Evolutionary conservation across 805 yeast genomes (phyloP).

Genomic region (Nakazawaea holstii): DNA sequence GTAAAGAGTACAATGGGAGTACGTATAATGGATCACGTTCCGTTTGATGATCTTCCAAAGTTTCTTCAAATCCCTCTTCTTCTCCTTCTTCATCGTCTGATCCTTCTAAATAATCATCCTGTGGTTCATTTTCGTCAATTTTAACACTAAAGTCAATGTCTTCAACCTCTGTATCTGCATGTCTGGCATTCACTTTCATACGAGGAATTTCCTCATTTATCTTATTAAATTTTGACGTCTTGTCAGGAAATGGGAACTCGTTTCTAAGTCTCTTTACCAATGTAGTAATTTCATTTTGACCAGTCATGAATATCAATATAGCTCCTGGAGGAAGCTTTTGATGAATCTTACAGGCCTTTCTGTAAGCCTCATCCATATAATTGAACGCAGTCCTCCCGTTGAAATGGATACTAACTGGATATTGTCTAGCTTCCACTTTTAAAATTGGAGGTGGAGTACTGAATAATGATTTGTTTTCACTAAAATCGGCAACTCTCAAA

Average conservation of each 20-base stretch:
- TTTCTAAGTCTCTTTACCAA: constrained; percentile 64
- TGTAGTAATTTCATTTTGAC: constrained; percentile 84
- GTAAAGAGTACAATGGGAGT: constrained; percentile 82
- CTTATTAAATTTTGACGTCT: constrained; percentile 19
- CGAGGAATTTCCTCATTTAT: constrained; percentile 31
- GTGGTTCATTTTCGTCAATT: constrained; percentile 32
- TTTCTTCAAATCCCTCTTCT: constrained; percentile 70
- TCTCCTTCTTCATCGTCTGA: constrained; percentile 50
- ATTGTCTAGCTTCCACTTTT: constrained; percentile 89
- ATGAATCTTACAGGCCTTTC: constrained; percentile 84
- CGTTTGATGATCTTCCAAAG: constrained; percentile 63
- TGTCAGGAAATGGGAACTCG: constrained; percentile 56
- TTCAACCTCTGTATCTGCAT: constrained; percentile 77
- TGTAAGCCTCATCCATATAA: constrained; percentile 81
- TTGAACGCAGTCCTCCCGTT: constrained; percentile 72
- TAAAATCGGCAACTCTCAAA: constrained; percentile 84
- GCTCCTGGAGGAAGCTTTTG: constrained; percentile 88
- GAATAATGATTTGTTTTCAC: constrained; percentile 73
- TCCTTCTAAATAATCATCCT: constrained; percentile 34
- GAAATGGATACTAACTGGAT: constrained; percentile 89
- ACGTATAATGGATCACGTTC: constrained; percentile 80
- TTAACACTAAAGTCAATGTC: constrained; percentile 72
- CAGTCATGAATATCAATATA: constrained; percentile 85
- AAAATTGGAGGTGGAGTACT: constrained; percentile 76
- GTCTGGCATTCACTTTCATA: constrained; percentile 48